Base-by-base conservation (phyloP, 768 basidiomycete species). In the Kondoa subrosea region DNA sequence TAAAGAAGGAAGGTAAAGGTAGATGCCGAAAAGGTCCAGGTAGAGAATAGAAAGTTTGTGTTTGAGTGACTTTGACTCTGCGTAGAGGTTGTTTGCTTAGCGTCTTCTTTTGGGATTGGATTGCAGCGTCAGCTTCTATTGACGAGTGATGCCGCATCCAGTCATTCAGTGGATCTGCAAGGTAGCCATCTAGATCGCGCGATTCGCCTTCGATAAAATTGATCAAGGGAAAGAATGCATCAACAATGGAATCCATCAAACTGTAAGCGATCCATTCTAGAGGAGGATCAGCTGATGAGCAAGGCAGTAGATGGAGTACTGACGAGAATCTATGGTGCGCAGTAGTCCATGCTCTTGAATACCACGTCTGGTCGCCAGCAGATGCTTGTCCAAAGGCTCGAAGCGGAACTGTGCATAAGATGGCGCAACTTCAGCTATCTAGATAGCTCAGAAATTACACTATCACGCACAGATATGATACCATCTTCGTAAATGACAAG, bases 231-330 rank as follows among this genome's bases (percentile, higher is more conserved):
- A 91, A 90, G 78, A 92, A 92, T 0, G 88, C 86, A 75, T 96
- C 91, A 26, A 96, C 91, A 65, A 96, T 85, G 0, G 90, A 92
- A 74, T 95, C 92, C 71, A 96, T 79, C 66, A 95, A 81, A 26
- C 86, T 87, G 76, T 96, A 91, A 0, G 89, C 90, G 71, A 96
- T 88, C 89, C 90, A 93, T 75, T 91, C 91, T 90, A n/a, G n/a
- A n/a, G n/a, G 72, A 3, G 27, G 59, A 68, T 31, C 30, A 66
- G 69, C 21, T 40, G 40, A n/a, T 50, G 50, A 25, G 56, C 30
- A 30, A 29, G 64, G 25, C 15, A 58, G 64, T 30, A 58, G 26
- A 26, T 21, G 27, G 0, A 3, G 1, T 3, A 73, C 82, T 66
- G 71, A 86, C 89, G 87, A 64, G 88, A 85, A 2, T 87, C 85